These are phyloP conservation scores for Talaromyces sp. DNA, from an alignment of 2,329 filamentous ascomycete genomes.

Conservation along the genomic window DNA sequence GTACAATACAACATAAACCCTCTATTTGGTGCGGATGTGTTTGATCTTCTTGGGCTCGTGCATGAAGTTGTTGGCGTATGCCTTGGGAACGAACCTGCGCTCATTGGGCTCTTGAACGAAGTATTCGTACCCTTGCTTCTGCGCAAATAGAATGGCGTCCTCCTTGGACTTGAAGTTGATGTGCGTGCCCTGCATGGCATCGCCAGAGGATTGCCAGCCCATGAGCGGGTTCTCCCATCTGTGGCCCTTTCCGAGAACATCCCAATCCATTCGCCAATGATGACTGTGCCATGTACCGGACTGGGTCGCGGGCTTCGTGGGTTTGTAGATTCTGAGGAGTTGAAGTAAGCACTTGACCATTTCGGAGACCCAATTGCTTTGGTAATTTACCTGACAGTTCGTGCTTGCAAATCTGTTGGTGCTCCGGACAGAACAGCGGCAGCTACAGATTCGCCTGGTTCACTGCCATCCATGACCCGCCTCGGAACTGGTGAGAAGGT, in stretches of 20 bases:
- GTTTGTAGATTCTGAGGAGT: constrained; percentile 75
- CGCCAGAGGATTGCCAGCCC: constrained; percentile 95
- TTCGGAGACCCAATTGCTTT: background rate
- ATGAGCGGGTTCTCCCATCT: constrained; percentile 98
- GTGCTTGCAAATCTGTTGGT: constrained; percentile 87
- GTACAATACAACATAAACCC: constrained; percentile 23
- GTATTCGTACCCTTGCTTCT: constrained; percentile 99
- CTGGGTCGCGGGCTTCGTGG: constrained; percentile 91
- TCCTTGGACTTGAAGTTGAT: constrained; percentile 90
- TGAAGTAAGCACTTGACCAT: background rate
- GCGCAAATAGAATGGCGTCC: constrained; percentile 89
- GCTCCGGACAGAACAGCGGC: constrained; percentile 89
- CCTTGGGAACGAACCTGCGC: constrained; percentile 82
- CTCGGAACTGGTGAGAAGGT: constrained; percentile 89
- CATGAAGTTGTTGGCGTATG: constrained; percentile 94
- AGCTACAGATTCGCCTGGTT: constrained; percentile 70
- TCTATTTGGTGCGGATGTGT: constrained; percentile 76
- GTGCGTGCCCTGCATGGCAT: constrained; percentile 91
- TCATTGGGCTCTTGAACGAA: constrained; percentile 96
- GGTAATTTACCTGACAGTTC: constrained; percentile 78
- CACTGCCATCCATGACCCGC: constrained; percentile 85
- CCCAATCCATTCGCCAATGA: constrained; percentile 98
- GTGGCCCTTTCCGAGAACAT: constrained; percentile 85
- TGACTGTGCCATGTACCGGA: constrained; percentile 82
- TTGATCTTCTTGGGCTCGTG: constrained; percentile 85